Conservation (phyloP, 2,329 filamentous ascomycete genomes). For the Dichotomopilus funicola region DNA sequence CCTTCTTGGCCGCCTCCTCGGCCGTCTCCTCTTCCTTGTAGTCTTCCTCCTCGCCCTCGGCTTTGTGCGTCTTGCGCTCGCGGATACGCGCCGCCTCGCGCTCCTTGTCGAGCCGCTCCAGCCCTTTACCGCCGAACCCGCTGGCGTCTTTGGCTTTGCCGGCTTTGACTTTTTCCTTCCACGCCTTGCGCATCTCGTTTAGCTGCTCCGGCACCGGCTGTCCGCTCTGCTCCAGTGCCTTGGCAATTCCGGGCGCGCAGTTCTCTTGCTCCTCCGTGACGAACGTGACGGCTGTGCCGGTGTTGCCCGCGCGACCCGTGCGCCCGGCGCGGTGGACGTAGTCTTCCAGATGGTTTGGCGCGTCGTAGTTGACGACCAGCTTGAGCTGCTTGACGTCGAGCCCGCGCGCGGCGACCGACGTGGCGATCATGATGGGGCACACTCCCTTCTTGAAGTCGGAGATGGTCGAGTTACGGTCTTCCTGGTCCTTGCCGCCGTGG, state of each 20-base stretch:
- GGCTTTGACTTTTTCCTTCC: slow-evolving; percentile 83
- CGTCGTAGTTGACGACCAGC: slow-evolving; percentile 92
- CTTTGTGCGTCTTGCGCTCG: slow-evolving; percentile 84
- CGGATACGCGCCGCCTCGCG: slow-evolving; percentile 80
- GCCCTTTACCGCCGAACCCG: slow-evolving; percentile 90
- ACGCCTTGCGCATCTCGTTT: slow-evolving; percentile 61
- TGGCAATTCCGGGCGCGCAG: slow-evolving; percentile 80
- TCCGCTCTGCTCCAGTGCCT: slow-evolving; percentile 86
- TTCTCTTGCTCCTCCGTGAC: slow-evolving; percentile 87
- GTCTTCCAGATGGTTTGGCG: slow-evolving; percentile 89
- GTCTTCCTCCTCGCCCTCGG: slow-evolving; percentile 77
- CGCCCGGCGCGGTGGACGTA: slow-evolving; percentile 93
- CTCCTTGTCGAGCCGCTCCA: slow-evolving; percentile 86
- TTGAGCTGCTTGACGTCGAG: slow-evolving; percentile 95
- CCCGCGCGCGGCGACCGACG: slow-evolving; percentile 89
- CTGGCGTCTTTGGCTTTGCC: slow-evolving; percentile 85
- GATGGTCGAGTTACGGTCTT: slow-evolving; percentile 87
- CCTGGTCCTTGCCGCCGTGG: slow-evolving; percentile 88
- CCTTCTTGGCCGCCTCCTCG: slow-evolving; percentile 59
- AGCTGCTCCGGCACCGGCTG: slow-evolving; percentile 70
- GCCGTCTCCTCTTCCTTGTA: slow-evolving; percentile 63
- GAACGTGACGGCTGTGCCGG: slow-evolving; percentile 90
- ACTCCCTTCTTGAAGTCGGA: slow-evolving; percentile 89
- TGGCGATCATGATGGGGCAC: slow-evolving; percentile 85
- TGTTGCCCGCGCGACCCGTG: slow-evolving; percentile 90